phyloP scores from a whole-genome alignment of 2,329 filamentous ascomycete species.

The Fusarium sp. region DNA sequence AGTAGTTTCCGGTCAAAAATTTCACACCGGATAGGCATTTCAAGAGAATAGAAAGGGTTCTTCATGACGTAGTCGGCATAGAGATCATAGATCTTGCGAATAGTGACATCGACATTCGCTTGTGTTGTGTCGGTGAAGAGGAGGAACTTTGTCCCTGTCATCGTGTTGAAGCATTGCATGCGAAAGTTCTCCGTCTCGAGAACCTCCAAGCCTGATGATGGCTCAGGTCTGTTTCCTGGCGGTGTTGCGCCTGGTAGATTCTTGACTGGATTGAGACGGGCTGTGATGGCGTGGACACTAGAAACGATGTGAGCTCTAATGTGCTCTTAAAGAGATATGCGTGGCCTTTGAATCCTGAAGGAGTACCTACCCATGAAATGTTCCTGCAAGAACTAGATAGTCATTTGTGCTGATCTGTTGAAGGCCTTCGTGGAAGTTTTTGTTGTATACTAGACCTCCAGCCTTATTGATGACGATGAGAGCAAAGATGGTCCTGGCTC shows the following conservation, averaged over 20 bases:
- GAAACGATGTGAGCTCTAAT: conserved; percentile 14
- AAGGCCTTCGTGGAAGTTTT: conserved; percentile 88
- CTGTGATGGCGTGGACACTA: conserved; percentile 77
- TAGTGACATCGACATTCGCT: conserved; percentile 85
- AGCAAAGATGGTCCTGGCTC: conserved; percentile 86
- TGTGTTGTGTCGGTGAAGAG: conserved; percentile 93
- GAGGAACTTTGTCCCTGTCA: conserved; percentile 95
- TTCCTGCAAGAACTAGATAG: conserved; percentile 95
- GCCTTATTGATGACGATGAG: conserved; percentile 99
- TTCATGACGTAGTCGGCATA: conserved; percentile 99
- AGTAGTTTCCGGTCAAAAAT: conserved; percentile 90
- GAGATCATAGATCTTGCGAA: conserved; percentile 89
- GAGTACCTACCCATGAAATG: conserved; percentile 84
- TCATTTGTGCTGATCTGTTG: conserved; percentile 94
- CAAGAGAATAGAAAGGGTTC: conserved; percentile 97
- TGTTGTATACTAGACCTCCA: conserved; percentile 95
- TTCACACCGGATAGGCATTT: conserved; percentile 97
- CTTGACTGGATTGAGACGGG: conserved; percentile 70
- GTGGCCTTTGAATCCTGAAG: neutral
- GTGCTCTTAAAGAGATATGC: conserved; percentile 11
- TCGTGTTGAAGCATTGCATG: conserved; percentile 93
- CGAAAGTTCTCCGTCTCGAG: conserved; percentile 95
- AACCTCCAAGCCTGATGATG: conserved; percentile 85
- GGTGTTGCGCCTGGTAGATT: conserved; percentile 51
- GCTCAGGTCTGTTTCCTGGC: conserved; percentile 67